Evolutionary conservation across 176 grass and related monocot species (phyloP).

Genomic region (Rhipidocladum racemiflorum): DNA sequence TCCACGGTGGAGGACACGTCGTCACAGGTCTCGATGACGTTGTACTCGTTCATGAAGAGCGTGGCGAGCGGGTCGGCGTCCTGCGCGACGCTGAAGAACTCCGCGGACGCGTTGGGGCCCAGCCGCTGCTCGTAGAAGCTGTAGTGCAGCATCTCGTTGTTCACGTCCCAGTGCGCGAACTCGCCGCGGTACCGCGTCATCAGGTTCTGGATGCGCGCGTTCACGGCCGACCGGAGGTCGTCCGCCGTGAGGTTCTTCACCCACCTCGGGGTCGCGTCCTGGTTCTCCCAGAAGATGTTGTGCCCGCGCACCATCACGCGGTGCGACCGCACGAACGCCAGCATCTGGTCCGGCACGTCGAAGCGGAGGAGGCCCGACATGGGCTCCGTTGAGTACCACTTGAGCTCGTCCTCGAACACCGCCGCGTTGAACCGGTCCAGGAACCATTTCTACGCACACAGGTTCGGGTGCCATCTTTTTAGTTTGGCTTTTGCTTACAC

Average conservation of each 20-base stretch:
- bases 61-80: conserved; percentile 85
- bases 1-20: conserved; percentile 78
- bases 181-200: conserved; percentile 87
- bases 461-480: not conserved
- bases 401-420: conserved; percentile 98
- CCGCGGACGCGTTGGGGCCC: conserved; percentile 65
- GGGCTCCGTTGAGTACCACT: conserved; percentile 97
- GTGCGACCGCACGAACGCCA: conserved; percentile 82
- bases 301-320: conserved; percentile 80
- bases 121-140: conserved; percentile 91
- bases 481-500: not conserved
- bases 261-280: conserved; percentile 76
- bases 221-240: conserved; percentile 71
- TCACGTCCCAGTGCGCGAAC: conserved; percentile 97
- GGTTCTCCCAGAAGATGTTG: conserved; percentile 99
- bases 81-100: conserved; percentile 92
- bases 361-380: conserved; percentile 61
- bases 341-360: conserved; percentile 67
- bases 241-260: conserved; percentile 64
- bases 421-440: conserved; percentile 82
- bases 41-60: conserved; percentile 98
- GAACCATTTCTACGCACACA: conserved; percentile 67
- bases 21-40: conserved; percentile 93
- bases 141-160: conserved; percentile 99
- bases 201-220: conserved; percentile 69